Conservation (phyloP, 2,329 filamentous ascomycete species). For the Botrytis porri region DNA sequence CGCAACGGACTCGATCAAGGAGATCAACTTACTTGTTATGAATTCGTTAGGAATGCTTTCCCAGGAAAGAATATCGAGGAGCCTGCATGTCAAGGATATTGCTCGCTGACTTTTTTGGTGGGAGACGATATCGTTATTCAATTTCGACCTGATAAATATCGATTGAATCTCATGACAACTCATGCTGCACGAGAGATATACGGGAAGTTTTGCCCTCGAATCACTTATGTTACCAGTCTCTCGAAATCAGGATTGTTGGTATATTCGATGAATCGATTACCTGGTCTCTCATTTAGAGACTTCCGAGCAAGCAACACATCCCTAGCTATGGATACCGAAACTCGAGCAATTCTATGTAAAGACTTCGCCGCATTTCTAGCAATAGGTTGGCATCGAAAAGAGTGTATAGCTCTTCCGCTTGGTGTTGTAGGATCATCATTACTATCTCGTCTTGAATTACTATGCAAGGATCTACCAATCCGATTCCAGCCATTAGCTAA, state of each 20-base stretch:
- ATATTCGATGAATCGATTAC: constrained; percentile 45
- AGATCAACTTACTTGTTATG: constrained; percentile 34
- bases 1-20: constrained; percentile 29
- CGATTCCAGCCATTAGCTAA: constrained; percentile 33
- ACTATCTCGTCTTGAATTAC: constrained; percentile 40
- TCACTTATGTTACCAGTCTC: constrained; percentile 41
- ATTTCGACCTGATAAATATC: constrained; percentile 47
- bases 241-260: constrained; percentile 33
- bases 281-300: constrained; percentile 41
- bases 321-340: constrained; percentile 11
- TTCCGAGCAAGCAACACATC: constrained; percentile 32
- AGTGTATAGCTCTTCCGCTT: constrained; percentile 23
- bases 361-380: constrained; percentile 46
- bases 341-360: constrained; percentile 39
- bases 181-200: constrained; percentile 43
- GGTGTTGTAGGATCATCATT: constrained; percentile 45
- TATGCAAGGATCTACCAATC: constrained; percentile 40
- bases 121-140: constrained; percentile 45
- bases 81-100: constrained; percentile 48
- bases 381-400: constrained; percentile 38
- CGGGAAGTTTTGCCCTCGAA: constrained; percentile 44
- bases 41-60: constrained; percentile 39
- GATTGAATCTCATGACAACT: constrained; percentile 42
- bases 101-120: constrained; percentile 49
- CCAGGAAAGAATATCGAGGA: constrained; percentile 37